Percentiles rank a stretch among this genome's conserved stretches.
Conservation (phyloP, 306 rosid species). For the Hippophae gyantsensis region DNA sequence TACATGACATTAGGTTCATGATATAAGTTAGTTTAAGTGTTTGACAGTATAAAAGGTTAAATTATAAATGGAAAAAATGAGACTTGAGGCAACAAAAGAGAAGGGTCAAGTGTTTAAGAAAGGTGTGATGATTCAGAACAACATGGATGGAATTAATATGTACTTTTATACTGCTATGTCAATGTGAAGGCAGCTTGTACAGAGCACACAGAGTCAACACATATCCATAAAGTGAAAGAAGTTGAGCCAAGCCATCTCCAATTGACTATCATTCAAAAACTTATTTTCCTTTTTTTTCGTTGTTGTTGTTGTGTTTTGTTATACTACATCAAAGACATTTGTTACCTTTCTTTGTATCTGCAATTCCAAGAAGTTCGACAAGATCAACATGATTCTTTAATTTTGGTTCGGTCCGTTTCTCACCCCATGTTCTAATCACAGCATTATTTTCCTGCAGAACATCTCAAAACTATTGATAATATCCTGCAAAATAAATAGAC, state of each 20-base stretch:
- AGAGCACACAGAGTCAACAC: too few relatives aligned
- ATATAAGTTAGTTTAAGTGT: conserved; percentile 4
- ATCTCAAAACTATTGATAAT: not conserved
- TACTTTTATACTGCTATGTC: too few relatives aligned
- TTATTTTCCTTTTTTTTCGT: too few relatives aligned
- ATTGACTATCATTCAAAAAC: too few relatives aligned
- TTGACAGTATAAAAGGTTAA: not conserved
- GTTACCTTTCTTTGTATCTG: conserved; percentile 64
- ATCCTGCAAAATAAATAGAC: not conserved
- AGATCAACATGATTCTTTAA: conserved; percentile 82
- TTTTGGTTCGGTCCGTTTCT: conserved; percentile 66
- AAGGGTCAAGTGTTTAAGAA: too few relatives aligned
- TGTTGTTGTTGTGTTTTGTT: too few relatives aligned
- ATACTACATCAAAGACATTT: not conserved
- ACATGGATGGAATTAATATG: too few relatives aligned
- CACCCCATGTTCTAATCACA: conserved; percentile 88
- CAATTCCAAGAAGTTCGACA: conserved; percentile 72
- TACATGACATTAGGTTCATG: conserved; percentile 3
- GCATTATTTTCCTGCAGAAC: conserved; percentile 57
- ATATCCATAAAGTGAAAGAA: too few relatives aligned
- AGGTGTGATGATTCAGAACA: too few relatives aligned
- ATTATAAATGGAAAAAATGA: not conserved
- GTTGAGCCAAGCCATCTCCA: too few relatives aligned
- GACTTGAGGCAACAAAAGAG: too few relatives aligned
- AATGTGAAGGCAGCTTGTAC: too few relatives aligned